Evolutionary conservation across 179 eudicot genomes (phyloP), one percentile per base, ranked within the genome.

Genomic region (Sideroxylon spinosum): DNA sequence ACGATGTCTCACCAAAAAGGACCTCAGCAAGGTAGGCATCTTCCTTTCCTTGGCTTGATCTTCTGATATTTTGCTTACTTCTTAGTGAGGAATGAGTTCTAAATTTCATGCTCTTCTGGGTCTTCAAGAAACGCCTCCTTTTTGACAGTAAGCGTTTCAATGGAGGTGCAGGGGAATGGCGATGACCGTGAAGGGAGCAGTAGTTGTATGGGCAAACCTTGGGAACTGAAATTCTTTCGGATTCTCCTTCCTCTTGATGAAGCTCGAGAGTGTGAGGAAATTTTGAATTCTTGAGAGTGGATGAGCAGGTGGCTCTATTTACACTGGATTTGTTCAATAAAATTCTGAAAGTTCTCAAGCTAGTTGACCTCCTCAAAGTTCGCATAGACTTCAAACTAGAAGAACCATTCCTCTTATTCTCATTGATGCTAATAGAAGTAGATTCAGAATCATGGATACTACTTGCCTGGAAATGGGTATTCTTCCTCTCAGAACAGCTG

Each of bases 161-260:
- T 3, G 88, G 87, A 1, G 88, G 91, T 4, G 74, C 68, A 56
- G 91, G 83, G 46, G 83, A 84, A 74, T 84, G 86, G 65, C 81
- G 83, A 75, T 85, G 91, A 49, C 93, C 92, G 84, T 95, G 90
- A 48, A 95, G 87, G 26, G 97, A 95, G 77, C 99, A 95, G 69
- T 92, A 90, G 75, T 75, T 89, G 75, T 93, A 95, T 3, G 91
- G 86, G 79, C 99, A 95, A 57, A 93, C 86, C 85, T 90, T 90
- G 74, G 61, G 19, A 49, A 78, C 75, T n/a, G 91, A 81, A 77
- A 32, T 37, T 64, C 76, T 85, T 49, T 86, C 88, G 0, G 84
- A 55, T 80, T 89, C 91, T 53, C 63, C 77, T 78, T 77, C 84
- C 60, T 82, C 89, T 68, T 82, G 74, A 70, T 74, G 78, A 81